Conservation (phyloP, 1,139 yeast genomes). For the Candida glucosophila region DNA sequence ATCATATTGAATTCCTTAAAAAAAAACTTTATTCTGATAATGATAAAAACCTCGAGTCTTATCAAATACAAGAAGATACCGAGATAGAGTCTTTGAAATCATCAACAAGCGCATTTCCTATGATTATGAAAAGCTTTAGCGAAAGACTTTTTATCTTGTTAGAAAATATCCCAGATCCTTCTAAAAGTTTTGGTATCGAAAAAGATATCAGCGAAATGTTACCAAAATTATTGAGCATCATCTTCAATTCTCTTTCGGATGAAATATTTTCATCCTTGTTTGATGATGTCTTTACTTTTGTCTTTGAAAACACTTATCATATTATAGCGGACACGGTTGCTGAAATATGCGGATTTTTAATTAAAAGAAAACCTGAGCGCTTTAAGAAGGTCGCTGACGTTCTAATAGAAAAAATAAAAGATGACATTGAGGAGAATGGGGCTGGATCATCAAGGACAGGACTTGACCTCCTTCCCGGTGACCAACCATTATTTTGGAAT, state of each 20-base stretch:
- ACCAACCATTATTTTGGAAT: constrained; percentile 69
- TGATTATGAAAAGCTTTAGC: constrained; percentile 49
- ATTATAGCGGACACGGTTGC: constrained; percentile 63
- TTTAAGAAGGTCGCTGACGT: constrained; percentile 38
- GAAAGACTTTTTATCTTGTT: constrained; percentile 56
- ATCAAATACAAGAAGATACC: constrained; percentile 29
- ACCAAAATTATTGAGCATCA: constrained; percentile 58
- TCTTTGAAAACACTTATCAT: constrained; percentile 53
- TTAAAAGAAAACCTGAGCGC: constrained; percentile 48
- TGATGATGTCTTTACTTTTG: constrained; percentile 46
- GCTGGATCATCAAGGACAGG: constrained; percentile 76
- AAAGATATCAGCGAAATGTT: constrained; percentile 46
- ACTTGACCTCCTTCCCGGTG: constrained; percentile 64
- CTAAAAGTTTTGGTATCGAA: constrained; percentile 38
- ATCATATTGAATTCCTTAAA: constrained; percentile 48
- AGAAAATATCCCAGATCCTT: constrained; percentile 69
- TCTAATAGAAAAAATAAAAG: constrained; percentile 46
- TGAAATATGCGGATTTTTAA: constrained; percentile 60
- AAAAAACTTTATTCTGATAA: constrained; percentile 16
- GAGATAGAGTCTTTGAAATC: constrained; percentile 58
- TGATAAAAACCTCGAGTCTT: constrained; percentile 5
- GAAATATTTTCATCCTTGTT: constrained; percentile 47
- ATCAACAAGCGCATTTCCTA: constrained; percentile 65
- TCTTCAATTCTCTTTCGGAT: constrained; percentile 65
- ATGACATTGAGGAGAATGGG: constrained; percentile 71